Conservation (phyloP, 768 basidiomycete genomes). For the Mycena alexandri region DNA sequence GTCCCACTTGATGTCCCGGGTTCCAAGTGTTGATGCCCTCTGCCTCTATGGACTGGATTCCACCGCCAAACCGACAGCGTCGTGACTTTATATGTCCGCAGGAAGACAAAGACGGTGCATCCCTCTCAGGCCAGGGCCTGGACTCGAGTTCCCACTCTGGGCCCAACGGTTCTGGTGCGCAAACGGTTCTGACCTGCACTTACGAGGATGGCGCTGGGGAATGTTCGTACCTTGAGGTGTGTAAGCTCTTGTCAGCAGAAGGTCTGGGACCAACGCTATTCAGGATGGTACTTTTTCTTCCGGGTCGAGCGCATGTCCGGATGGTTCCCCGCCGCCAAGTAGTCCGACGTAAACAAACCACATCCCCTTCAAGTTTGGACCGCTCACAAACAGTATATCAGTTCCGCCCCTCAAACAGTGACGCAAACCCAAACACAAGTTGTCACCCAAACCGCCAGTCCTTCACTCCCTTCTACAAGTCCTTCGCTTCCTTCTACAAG, state of each 20-base stretch:
- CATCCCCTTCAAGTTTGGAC: neutral
- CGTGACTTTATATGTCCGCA: slow-evolving; percentile 11
- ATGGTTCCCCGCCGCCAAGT: neutral
- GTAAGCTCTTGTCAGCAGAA: neutral
- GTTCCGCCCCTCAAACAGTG: neutral
- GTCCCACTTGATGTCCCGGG: no score
- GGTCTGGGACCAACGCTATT: neutral
- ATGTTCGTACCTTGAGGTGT: slow-evolving; percentile 5
- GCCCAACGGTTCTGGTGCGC: neutral
- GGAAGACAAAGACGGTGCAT: slow-evolving; percentile 3
- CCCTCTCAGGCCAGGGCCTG: neutral
- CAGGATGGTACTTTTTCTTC: neutral
- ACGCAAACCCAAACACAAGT: slow-evolving; percentile 2
- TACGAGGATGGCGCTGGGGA: slow-evolving; percentile 11
- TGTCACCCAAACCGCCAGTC: neutral
- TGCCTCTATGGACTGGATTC: neutral
- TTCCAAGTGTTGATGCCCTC: no score
- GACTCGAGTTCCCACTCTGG: neutral
- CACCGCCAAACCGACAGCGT: neutral
- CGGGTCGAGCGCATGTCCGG: slow-evolving; percentile 3
- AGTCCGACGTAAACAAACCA: neutral
- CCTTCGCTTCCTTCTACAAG: neutral
- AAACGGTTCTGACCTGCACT: neutral
- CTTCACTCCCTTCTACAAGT: neutral
- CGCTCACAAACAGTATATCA: neutral